phyloP scores from a whole-genome alignment of 2,329 filamentous ascomycete genomes.

The Aspergillus pseudoglaucus region DNA sequence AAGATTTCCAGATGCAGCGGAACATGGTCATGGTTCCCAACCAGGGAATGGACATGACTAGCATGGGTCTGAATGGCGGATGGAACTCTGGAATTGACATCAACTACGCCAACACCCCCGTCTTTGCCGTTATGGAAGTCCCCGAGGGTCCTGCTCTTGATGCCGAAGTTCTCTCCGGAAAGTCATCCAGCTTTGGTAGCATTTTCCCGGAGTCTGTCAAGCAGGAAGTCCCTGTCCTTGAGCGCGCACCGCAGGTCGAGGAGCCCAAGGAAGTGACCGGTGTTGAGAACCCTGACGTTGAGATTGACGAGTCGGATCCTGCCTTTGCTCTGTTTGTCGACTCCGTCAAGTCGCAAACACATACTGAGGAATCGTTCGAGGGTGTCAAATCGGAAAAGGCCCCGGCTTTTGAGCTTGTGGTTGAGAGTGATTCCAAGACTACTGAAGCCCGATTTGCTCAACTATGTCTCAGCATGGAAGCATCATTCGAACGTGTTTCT shows the following conservation, averaged over 20 bases:
- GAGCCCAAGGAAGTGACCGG: slow-evolving; percentile 11
- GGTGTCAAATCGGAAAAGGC: slow-evolving; percentile 60
- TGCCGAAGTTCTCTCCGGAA: slow-evolving; percentile 61
- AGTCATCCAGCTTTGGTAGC: slow-evolving; percentile 52
- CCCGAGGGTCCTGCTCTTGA: slow-evolving; percentile 59
- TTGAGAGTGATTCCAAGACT: slow-evolving; percentile 33
- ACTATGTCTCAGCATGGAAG: slow-evolving; percentile 36
- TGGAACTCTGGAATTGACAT: slow-evolving; percentile 44
- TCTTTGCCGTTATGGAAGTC: slow-evolving; percentile 65
- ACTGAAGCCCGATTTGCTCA: slow-evolving; percentile 27
- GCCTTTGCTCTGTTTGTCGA: slow-evolving; percentile 47
- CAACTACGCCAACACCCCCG: slow-evolving; percentile 37
- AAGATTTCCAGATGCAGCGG: slow-evolving; percentile 55
- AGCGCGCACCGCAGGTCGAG: slow-evolving; percentile 26
- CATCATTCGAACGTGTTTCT: slow-evolving; percentile 36
- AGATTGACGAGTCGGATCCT: slow-evolving; percentile 51
- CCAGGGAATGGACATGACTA: slow-evolving; percentile 65
- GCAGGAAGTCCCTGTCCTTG: slow-evolving; percentile 44
- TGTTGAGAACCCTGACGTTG: slow-evolving; percentile 30
- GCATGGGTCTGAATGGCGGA: slow-evolving; percentile 53
- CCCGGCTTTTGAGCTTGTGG: slow-evolving; percentile 58
- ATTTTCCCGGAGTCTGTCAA: slow-evolving; percentile 41
- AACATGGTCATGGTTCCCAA: slow-evolving; percentile 79
- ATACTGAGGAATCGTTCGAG: slow-evolving; percentile 35
- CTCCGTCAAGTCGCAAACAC: slow-evolving; percentile 28